Evolutionary conservation across 331 rosid genomes (phyloP), one percentile per base, ranked within the genome.

Genomic region (Arachis monticola): DNA sequence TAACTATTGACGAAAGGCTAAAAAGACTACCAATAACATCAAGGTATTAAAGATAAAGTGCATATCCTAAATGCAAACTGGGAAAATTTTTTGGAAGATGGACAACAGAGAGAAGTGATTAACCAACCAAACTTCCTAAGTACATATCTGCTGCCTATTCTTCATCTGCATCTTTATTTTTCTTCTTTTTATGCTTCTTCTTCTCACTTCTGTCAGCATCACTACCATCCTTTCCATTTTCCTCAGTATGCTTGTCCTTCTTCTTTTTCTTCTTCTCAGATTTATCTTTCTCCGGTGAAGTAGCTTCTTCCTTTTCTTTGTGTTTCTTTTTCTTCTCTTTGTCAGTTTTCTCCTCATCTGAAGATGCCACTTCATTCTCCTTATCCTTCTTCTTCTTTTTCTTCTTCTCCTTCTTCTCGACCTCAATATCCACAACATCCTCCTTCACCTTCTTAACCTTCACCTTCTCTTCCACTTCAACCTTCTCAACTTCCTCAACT

Each of bases 241-340:
- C 68, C 4, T 72, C 50, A 1, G 64, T 27, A 13, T 60, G 65
- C 6, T 74, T 73, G 74, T 82, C 91, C 22, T 90, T 83, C 88
- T 90, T 76, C 84, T 83, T 91, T 72, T 93, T 93, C 83, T 91
- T 93, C 89, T 89, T 88, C 87, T 89, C 92, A 2, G 90, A 85
- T 84, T 89, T 89, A 27, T 81, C 91, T 7, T 64, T 12, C 56
- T 74, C 88, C 1, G 88, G 89, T 0, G 87, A 84, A 58, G 62
- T 77, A 35, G 70, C 91, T 42, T 85, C 88, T 6, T 3, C 77
- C 61, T 86, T 82, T 45, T 83, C 91, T 64, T 83, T 83, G 64
- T 85, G 81, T 74, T 88, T 84, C 87, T 86, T 85, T 60, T 87
- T 86, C 78, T 80, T 79, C 76, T 83, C 76, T 80, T 89, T 87